Conservation (phyloP, 1,284 basidiomycete species). For the Cystobasidium sp. region DNA sequence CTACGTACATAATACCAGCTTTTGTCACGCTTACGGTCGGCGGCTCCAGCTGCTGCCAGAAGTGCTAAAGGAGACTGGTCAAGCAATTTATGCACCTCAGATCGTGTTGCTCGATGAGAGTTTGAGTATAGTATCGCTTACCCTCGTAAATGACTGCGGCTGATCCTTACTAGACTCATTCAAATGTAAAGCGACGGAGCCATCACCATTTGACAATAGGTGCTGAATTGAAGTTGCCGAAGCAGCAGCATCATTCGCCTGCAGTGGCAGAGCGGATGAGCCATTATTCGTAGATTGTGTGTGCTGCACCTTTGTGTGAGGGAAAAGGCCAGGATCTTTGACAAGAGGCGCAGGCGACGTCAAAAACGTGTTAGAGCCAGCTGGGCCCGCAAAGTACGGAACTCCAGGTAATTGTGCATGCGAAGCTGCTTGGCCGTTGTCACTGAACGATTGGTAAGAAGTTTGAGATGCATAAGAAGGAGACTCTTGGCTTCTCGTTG, state of each 20-base stretch:
- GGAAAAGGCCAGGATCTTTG: background rate
- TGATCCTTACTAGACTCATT: constrained; percentile 8
- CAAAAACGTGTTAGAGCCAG: background rate
- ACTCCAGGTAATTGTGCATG: background rate
- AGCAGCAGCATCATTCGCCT: background rate
- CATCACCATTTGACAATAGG: background rate
- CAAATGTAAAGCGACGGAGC: constrained; percentile 10
- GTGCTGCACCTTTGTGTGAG: background rate
- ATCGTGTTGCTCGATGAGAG: background rate
- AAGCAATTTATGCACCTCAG: background rate
- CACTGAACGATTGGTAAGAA: constrained; percentile 11
- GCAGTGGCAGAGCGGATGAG: background rate
- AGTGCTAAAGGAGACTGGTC: constrained; percentile 20
- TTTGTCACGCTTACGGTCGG: background rate
- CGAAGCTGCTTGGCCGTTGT: background rate
- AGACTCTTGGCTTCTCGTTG: background rate
- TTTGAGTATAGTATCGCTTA: background rate
- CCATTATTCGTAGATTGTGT: background rate
- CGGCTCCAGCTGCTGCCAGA: constrained; percentile 24
- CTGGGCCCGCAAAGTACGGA: background rate
- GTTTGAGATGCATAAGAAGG: constrained; percentile 16
- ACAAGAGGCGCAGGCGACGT: background rate
- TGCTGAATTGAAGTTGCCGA: constrained; percentile 3
- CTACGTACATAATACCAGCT: background rate
- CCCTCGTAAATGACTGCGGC: constrained; percentile 17